Evolutionary conservation across 768 basidiomycete species (phyloP), one percentile per base, ranked within the genome.

Genomic region (Epithele typhae): DNA sequence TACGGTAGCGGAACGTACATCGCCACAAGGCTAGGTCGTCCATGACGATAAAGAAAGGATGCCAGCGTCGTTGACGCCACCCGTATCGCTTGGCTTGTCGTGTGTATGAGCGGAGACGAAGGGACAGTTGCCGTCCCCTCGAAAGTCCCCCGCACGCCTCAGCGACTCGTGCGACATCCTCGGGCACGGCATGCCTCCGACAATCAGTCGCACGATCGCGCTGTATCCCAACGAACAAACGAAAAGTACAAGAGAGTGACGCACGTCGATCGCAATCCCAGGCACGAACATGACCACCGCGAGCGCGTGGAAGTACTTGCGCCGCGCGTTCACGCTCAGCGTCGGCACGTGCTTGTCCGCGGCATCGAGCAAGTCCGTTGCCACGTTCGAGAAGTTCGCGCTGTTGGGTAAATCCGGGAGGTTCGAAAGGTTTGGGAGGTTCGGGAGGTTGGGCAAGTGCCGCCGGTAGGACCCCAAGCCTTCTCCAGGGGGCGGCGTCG

Each of bases 201-300:
- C n/a, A n/a, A n/a, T n/a, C n/a, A n/a, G n/a, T n/a, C n/a, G n/a
- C n/a, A n/a, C n/a, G n/a, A n/a, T n/a, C n/a, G n/a, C n/a, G n/a
- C 27, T 30, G 8, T 30, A 14, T 30, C 8, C 27, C 7, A 30
- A 7, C 7, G 35, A 17, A 17, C 14, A 22, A 15, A n/a, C 5
- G 22, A 21, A 19, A 12, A 27, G 12, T 8, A 22, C 37, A n/a
- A 17, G 23, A 21, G 36, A 12, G 38, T 37, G 34, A 57, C 45
- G 71, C 59, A 94, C 94, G 66, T 98, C 96, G 62, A 91, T 65
- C 1, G 84, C 89, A 48, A 98, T 81, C 0, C 96, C 96, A 6
- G 96, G 96, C 25, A 95, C 69, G 61, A 99, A 97, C 94, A 98
- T 96, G 23, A 90, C 74, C 37, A 98, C 93, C 2, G 95, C 92